Evolutionary conservation across 2,329 filamentous ascomycete genomes (phyloP).

Genomic region (Fusarium nygamai): DNA sequence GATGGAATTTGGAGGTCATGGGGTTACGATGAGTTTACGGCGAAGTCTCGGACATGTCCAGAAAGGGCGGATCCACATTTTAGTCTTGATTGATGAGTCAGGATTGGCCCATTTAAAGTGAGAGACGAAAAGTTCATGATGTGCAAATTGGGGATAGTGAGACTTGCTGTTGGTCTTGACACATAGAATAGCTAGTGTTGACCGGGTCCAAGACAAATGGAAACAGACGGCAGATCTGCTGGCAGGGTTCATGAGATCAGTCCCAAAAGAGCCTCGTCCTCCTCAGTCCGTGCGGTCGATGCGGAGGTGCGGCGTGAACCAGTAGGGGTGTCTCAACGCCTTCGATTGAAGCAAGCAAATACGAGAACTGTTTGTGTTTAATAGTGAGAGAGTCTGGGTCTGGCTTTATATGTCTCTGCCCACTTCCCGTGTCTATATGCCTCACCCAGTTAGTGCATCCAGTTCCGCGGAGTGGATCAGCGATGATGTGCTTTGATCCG

Average conservation of each 20-base stretch:
- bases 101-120: neutral
- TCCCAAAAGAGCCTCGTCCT: neutral
- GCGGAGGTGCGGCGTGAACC: neutral
- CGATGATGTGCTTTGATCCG: neutral
- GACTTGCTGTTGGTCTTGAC: neutral
- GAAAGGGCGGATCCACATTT: conserved; percentile 33
- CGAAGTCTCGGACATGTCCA: conserved; percentile 34
- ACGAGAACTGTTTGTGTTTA: neutral
- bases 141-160: neutral
- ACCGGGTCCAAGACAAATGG: neutral
- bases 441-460: neutral
- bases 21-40: neutral
- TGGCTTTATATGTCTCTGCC: neutral
- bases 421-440: neutral
- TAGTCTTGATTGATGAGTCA: conserved; percentile 14
- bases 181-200: neutral
- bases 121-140: conserved; percentile 1
- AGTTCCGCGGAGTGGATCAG: neutral
- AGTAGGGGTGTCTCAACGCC: neutral
- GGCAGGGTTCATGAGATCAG: neutral
- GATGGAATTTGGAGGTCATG: conserved; percentile 18
- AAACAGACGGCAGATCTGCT: neutral
- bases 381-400: accelerated
- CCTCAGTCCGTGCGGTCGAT: neutral
- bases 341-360: neutral